Evolutionary conservation across 192 early-diverging fungal species (phyloP).

Genomic region (Coemansia sp.): DNA sequence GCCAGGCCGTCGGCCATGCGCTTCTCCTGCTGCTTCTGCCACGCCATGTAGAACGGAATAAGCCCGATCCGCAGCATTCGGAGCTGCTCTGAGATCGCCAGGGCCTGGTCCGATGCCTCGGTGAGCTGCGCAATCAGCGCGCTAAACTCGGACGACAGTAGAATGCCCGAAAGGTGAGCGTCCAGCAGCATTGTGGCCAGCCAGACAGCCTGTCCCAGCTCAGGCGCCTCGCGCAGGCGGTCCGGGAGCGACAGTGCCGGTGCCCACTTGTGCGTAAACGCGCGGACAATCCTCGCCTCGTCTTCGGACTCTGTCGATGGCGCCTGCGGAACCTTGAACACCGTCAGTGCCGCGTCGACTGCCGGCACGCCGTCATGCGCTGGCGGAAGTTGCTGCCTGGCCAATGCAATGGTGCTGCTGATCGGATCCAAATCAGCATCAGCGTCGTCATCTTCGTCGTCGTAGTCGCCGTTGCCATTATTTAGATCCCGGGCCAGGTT

Average conservation of each 20-base stretch:
- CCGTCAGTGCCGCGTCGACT: constrained; percentile 28
- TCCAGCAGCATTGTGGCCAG: constrained; percentile 40
- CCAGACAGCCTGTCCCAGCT: constrained; percentile 25
- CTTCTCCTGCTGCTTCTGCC: constrained; percentile 41
- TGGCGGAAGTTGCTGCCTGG: background rate
- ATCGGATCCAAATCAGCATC: constrained; percentile 2
- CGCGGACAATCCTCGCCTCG: constrained; percentile 9
- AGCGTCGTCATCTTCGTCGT: background rate
- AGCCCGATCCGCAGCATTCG: constrained; percentile 36
- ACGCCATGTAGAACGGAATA: constrained; percentile 36
- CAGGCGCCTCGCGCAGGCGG: constrained; percentile 23
- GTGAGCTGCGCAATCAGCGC: constrained; percentile 35
- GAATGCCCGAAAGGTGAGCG: constrained; percentile 37
- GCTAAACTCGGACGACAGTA: constrained; percentile 34
- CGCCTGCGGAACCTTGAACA: constrained; percentile 19
- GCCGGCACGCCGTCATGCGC: constrained; percentile 20
- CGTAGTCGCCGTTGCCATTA: background rate
- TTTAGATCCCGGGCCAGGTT: background rate
- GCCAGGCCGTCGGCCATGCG: constrained; percentile 31
- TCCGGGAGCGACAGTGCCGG: constrained; percentile 30
- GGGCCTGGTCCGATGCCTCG: constrained; percentile 24
- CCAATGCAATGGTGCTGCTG: constrained; percentile 6
- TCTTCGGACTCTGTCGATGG: background rate
- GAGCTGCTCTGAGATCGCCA: constrained; percentile 49
- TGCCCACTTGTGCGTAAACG: constrained; percentile 40